Conservation (phyloP, 805 yeast genomes). For the Clavispora asparagi region DNA sequence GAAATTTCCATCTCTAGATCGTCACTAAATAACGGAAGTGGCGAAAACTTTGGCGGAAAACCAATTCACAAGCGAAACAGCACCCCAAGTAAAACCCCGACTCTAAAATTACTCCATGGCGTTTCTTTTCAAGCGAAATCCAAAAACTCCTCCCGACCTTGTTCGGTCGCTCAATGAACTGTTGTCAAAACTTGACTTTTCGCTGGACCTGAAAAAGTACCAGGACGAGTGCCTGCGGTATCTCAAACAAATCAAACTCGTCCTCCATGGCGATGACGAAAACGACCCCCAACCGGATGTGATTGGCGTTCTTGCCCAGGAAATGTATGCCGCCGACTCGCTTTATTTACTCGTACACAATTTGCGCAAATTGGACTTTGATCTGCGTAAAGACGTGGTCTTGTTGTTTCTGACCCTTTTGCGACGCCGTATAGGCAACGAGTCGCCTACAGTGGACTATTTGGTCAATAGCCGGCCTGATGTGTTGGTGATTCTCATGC, state of each 20-base stretch:
- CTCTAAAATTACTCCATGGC: constrained; percentile 53
- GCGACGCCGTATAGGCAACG: constrained; percentile 68
- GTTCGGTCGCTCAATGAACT: constrained; percentile 73
- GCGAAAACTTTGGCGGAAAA: too few species aligned
- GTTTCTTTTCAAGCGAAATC: constrained; percentile 84
- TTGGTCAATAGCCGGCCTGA: constrained; percentile 57
- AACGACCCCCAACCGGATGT: constrained; percentile 66
- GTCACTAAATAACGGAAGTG: too few species aligned
- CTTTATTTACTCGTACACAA: constrained; percentile 56
- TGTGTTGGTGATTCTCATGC: constrained; percentile 55
- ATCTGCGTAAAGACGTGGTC: constrained; percentile 79
- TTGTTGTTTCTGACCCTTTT: constrained; percentile 69
- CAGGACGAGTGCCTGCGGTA: constrained; percentile 73
- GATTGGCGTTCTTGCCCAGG: constrained; percentile 71
- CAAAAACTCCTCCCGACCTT: constrained; percentile 83
- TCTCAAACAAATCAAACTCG: constrained; percentile 57
- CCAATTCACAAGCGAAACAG: too few species aligned
- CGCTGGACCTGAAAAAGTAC: constrained; percentile 39
- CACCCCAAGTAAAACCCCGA: too few species aligned
- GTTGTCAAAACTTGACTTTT: constrained; percentile 52
- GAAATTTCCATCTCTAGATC: too few species aligned
- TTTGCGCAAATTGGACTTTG: constrained; percentile 74
- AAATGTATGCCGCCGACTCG: constrained; percentile 67
- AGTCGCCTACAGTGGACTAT: constrained; percentile 86
- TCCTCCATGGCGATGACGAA: constrained; percentile 67